These are phyloP conservation scores for Staphylotrichum longicolle DNA, from an alignment of 495 filamentous ascomycete genomes.

Conservation along the genomic window DNA sequence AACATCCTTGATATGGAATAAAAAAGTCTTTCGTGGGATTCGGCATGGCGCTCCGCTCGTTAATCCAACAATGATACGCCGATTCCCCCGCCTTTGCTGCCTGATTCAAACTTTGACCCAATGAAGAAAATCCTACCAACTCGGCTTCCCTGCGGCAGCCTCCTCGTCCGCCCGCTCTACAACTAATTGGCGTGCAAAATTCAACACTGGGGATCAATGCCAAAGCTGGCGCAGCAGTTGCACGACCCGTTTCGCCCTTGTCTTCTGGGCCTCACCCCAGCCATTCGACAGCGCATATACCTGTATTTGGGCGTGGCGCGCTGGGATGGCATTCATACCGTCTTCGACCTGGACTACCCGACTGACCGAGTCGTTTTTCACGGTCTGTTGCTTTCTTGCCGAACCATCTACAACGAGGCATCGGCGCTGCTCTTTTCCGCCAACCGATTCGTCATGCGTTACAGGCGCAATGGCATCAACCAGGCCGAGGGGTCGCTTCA, in stretches of 20 bases:
- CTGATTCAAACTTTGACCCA: too few relatives aligned
- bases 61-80: too few relatives aligned
- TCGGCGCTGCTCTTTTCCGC: not conserved
- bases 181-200: too few relatives aligned
- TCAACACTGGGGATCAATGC: too few relatives aligned
- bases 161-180: too few relatives aligned
- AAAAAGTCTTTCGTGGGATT: too few relatives aligned
- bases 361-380: not conserved
- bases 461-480: not conserved
- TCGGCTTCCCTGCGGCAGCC: too few relatives aligned
- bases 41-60: too few relatives aligned
- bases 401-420: not conserved
- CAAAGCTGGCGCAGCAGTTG: too few relatives aligned
- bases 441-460: conserved; percentile 1
- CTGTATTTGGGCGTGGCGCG: not conserved
- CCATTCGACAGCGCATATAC: not conserved
- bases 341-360: not conserved
- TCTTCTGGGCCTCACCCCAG: not conserved
- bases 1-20: too few relatives aligned
- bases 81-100: too few relatives aligned
- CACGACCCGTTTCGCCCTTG: not conserved
- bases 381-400: conserved; percentile 5
- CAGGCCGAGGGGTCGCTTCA: not conserved
- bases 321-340: not conserved
- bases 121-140: too few relatives aligned